Conservation (phyloP, 768 basidiomycete genomes). For the Postia placenta region DNA sequence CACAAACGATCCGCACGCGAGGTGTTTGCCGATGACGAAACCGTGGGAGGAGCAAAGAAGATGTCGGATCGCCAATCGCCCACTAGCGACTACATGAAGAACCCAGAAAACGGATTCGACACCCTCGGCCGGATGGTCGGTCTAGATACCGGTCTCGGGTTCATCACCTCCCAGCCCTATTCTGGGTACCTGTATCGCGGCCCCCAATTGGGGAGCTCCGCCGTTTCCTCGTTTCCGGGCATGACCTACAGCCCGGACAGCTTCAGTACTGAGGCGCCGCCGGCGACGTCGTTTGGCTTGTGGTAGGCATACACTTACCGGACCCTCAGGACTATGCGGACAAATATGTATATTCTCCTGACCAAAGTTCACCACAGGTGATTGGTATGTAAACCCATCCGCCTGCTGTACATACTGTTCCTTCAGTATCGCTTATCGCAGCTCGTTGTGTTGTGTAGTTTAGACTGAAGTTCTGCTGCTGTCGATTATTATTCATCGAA, state of each 20-base stretch:
- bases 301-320: background rate
- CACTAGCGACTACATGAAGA: background rate
- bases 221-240: background rate
- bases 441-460: background rate
- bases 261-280: background rate
- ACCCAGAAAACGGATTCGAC: background rate
- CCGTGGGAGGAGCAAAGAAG: background rate
- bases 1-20: slow-evolving; percentile 4
- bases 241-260: background rate
- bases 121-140: slow-evolving; percentile 1
- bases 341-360: background rate
- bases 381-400: background rate
- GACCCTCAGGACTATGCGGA: background rate
- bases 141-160: slow-evolving; percentile 1
- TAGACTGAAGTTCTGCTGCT: background rate
- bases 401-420: background rate
- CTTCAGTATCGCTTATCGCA: background rate
- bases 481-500: background rate
- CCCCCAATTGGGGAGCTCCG: background rate
- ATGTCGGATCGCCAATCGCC: background rate
- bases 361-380: background rate
- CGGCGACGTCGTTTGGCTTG: background rate
- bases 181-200: slow-evolving; percentile 2
- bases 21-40: slow-evolving; percentile 5
- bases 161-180: slow-evolving; percentile 7